Conservation (phyloP, 2,329 filamentous ascomycete species). For the Escovopsis sp. region DNA sequence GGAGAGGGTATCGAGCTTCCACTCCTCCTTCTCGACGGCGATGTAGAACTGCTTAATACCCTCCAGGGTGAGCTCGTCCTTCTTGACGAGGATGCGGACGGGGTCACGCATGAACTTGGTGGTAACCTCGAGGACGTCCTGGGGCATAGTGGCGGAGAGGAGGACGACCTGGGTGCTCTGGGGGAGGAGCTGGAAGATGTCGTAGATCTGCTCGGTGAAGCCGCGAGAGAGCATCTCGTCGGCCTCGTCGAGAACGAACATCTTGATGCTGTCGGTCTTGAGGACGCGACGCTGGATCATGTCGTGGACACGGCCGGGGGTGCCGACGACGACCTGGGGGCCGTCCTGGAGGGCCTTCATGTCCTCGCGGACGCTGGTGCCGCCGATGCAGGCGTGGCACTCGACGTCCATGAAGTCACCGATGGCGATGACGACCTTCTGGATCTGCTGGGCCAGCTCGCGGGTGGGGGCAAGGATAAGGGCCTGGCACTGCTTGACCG, state of each 20-base stretch:
- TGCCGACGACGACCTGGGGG: slow-evolving; percentile 93
- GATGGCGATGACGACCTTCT: slow-evolving; percentile 88
- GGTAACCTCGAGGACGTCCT: slow-evolving; percentile 97
- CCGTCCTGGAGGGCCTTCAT: slow-evolving; percentile 96
- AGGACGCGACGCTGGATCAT: slow-evolving; percentile 98
- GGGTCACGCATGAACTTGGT: slow-evolving; percentile 99
- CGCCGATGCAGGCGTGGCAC: slow-evolving; percentile 98
- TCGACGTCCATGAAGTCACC: slow-evolving; percentile 99
- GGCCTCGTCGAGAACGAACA: slow-evolving; percentile 98
- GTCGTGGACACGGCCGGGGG: slow-evolving; percentile 94
- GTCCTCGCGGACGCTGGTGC: slow-evolving; percentile 94
- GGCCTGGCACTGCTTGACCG: slow-evolving; percentile 92
- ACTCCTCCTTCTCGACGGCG: slow-evolving; percentile 99
- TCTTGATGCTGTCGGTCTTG: slow-evolving; percentile 97
- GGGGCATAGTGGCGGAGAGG: slow-evolving; percentile 94
- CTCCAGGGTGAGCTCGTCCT: slow-evolving; percentile 97
- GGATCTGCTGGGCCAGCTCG: slow-evolving; percentile 97
- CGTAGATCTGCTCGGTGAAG: slow-evolving; percentile 99
- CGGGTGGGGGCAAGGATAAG: slow-evolving; percentile 95
- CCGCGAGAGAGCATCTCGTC: slow-evolving; percentile 99
- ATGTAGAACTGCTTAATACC: slow-evolving; percentile 99
- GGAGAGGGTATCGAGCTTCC: slow-evolving; percentile 98
- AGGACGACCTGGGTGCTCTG: slow-evolving; percentile 98
- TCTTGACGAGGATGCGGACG: slow-evolving; percentile 98
- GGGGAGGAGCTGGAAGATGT: slow-evolving; percentile 97